Evolutionary conservation across 2,329 filamentous ascomycete species (phyloP), one percentile per base, ranked within the genome.

Genomic region (Botryotinia convoluta): DNA sequence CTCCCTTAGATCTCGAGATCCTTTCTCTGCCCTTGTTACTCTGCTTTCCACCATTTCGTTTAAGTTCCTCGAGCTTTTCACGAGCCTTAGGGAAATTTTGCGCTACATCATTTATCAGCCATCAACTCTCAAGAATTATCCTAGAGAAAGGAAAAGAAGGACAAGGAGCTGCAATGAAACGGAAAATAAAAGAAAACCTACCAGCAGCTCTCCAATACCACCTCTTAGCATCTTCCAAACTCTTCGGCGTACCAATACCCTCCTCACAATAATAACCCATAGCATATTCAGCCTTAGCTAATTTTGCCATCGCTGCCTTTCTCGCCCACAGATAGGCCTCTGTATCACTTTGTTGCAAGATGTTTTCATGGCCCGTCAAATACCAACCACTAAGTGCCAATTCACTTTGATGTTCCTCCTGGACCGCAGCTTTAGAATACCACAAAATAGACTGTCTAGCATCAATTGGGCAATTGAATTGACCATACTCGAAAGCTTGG

Each of bases 221-320:
- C 78, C 94, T 89, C 86, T 97, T 98, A 35, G 95, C 96, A 83
- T 98, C 96, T 79, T 99, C 96, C 78, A 98, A 79, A 81, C 95
- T 97, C 14, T 92, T 90, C 26, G 91, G 87, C 76, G 93, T 91
- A 44, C 96, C 96, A 78, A 99, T 98, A 20, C 96, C 96, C 67
- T 96, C 91, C 83, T 99, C 96, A 0, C 93, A 97, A 81, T 97
- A 98, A 83, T 98, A 98, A 0, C 96, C 96, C 92, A 99, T 97
- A 0, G 95, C 96, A 83, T 98, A 98, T 84, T 98, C 93, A 0
- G 96, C 96, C 85, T 98, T 99, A 12, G 94, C 91, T 54, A 98
- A 84, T 4, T 95, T 94, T 5, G 94, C 92, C 76, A 91, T 89
- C 0, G 96, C 96, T 2, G 96, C 95, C 83, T 98, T 98, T 35